Base-by-base conservation (phyloP, 805 yeast species). In the Yarrowia sp. region DNA sequence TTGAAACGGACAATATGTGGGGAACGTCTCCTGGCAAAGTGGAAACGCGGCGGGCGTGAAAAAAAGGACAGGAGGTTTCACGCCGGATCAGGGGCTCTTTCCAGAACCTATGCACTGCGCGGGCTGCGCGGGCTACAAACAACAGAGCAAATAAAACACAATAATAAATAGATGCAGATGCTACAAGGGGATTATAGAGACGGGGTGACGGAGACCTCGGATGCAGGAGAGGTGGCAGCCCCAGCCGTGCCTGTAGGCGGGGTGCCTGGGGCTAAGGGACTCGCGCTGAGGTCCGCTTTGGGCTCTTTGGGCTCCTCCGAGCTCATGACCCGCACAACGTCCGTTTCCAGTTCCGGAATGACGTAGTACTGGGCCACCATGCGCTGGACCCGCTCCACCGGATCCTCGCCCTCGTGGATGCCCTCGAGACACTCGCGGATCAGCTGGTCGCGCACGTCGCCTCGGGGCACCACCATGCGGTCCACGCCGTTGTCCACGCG, bases 301-400 rank as follows among this genome's bases (percentile, higher is more conserved):
- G n/a, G n/a, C n/a, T n/a, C n/a, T n/a, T n/a, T n/a, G n/a, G n/a
- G n/a, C n/a, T n/a, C n/a, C 41, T 19, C 24, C 4, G 42, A 21
- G 31, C 56, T 32, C 58, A 51, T 22, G 18, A 51, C 58, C 42
- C 58, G n/a, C n/a, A 24, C 42, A 10, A 51, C 58, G 31, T 51
- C 58, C 10, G 16, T 24, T 16, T 51, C 58, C 32, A 51, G 29
- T 18, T 35, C 42, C 25, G 58, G 58, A 18, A 51, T 51, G 32
- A 51, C 42, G 32, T 51, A 51, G 22, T 51, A 35, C 22, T 51
- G 42, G 14, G 58, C 35, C 42, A 51, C 42, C 58, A 51, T 51
- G 3, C 24, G 16, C n/a, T 51, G 58, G 32, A 51, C 58, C 14
- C 58, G 29, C 16, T 51, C 58, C 8, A 51, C 58, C 2, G 58